phyloP scores from a whole-genome alignment of 2,329 filamentous ascomycete genomes.

The Dactylonectria estremocensis region DNA sequence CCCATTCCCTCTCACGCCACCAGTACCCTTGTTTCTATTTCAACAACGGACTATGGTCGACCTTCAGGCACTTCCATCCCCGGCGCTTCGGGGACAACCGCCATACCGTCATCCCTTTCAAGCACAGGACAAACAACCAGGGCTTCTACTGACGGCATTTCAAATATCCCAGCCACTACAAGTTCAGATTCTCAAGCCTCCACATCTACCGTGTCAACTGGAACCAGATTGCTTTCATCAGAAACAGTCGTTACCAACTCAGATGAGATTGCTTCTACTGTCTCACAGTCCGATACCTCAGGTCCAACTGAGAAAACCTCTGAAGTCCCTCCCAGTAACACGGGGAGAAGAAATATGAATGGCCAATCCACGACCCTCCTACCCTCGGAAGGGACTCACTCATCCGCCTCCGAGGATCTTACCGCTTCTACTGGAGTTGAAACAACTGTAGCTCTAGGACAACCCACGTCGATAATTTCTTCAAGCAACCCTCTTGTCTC shows the following conservation, averaged over 20 bases:
- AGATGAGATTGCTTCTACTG: not conserved
- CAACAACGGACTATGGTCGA: not conserved
- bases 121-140: not conserved
- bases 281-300: not conserved
- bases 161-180: not conserved
- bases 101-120: not conserved
- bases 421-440: not conserved
- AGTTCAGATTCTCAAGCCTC: not conserved
- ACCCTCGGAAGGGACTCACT: not conserved
- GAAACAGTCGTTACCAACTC: slow-evolving; percentile 1
- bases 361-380: not conserved
- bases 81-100: not conserved
- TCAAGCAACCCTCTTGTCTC: not conserved
- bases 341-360: not conserved
- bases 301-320: not conserved
- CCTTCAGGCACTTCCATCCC: not conserved
- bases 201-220: not conserved
- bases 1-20: not conserved
- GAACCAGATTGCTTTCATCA: not conserved
- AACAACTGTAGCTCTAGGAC: not conserved
- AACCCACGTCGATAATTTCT: not conserved
- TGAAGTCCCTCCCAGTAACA: not conserved
- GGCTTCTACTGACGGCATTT: not conserved
- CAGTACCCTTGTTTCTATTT: not conserved
- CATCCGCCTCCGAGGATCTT: not conserved